Conservation (phyloP, 169 alveolate species). For the Theileria orientalis region DNA sequence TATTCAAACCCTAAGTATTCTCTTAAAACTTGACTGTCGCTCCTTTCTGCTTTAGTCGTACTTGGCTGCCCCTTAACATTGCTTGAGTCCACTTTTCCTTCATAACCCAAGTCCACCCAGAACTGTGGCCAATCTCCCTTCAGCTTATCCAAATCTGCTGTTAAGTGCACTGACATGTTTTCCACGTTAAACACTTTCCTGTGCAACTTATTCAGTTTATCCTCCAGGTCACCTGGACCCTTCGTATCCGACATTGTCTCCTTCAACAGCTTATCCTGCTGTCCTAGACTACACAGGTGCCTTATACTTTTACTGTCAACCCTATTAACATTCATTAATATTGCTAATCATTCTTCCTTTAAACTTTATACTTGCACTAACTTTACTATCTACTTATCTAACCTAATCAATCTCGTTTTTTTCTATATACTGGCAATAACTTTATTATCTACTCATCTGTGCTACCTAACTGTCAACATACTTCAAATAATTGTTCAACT, state of each 20-base stretch:
- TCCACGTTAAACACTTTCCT: constrained; percentile 20
- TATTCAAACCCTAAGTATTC: constrained; percentile 33
- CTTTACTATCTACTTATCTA: not conserved
- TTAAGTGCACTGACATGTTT: constrained; percentile 53
- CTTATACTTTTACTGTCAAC: constrained; percentile 11
- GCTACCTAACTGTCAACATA: not conserved
- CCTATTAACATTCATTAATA: not conserved
- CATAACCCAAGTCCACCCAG: constrained; percentile 56
- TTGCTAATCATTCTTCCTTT: not conserved
- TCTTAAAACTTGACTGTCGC: not conserved
- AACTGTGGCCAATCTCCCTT: constrained; percentile 19
- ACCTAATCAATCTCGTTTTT: too few relatives aligned
- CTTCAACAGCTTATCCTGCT: constrained; percentile 32
- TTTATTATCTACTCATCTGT: too few relatives aligned
- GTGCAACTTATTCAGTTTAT: constrained; percentile 14
- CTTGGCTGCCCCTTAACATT: not conserved
- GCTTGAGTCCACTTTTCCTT: too few relatives aligned
- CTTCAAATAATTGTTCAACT: constrained; percentile 29
- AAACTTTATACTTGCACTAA: not conserved
- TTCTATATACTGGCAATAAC: too few relatives aligned
- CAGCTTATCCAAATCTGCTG: constrained; percentile 25
- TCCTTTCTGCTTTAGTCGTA: not conserved
- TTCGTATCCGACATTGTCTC: not conserved
- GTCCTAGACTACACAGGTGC: constrained; percentile 46
- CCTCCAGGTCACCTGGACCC: not conserved